Base-by-base conservation (phyloP, 108 stramenopile species). In the Aureococcus anophagefferens region DNA sequence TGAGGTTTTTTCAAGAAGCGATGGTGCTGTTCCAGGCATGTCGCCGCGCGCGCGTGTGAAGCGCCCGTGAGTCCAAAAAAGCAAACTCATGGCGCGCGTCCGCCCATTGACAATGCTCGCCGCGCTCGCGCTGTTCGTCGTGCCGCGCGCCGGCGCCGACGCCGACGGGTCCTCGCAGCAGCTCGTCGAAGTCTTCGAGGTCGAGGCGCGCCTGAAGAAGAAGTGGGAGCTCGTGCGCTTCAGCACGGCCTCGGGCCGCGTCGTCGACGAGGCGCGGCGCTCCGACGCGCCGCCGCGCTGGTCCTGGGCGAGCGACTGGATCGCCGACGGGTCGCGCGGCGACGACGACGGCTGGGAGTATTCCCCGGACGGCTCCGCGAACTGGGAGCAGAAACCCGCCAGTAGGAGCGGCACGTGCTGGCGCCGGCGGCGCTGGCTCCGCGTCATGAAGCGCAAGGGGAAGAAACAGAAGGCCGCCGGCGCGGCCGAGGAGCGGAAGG, bases 21-120 rank as follows among this genome's bases (percentile, higher is more conserved):
- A n/a, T n/a, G n/a, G n/a, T n/a, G n/a, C n/a, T n/a, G n/a, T n/a
- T n/a, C n/a, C n/a, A n/a, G n/a, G n/a, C n/a, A n/a, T n/a, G n/a
- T n/a, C n/a, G n/a, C n/a, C n/a, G n/a, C n/a, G n/a, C n/a, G n/a
- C n/a, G n/a, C n/a, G n/a, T n/a, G n/a, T n/a, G n/a, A n/a, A n/a
- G n/a, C n/a, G n/a, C n/a, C n/a, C n/a, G n/a, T n/a, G n/a, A n/a
- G n/a, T n/a, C n/a, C n/a, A n/a, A n/a, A n/a, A n/a, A n/a, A n/a
- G n/a, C n/a, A n/a, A n/a, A n/a, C n/a, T n/a, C n/a, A n/a, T n/a
- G 25, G 80, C 85, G 0, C 82, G 85, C 64, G 83, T 62, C 85
- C 85, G 83, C 66, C 81, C 81, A 40, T 75, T 75, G 25, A 85
- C 83, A n/a, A 85, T 72, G 36, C 64, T 82, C 46, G 74, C 31